Evolutionary conservation across 495 filamentous ascomycete species (phyloP).

Genomic region (Penicillium cosmopolitanum): DNA sequence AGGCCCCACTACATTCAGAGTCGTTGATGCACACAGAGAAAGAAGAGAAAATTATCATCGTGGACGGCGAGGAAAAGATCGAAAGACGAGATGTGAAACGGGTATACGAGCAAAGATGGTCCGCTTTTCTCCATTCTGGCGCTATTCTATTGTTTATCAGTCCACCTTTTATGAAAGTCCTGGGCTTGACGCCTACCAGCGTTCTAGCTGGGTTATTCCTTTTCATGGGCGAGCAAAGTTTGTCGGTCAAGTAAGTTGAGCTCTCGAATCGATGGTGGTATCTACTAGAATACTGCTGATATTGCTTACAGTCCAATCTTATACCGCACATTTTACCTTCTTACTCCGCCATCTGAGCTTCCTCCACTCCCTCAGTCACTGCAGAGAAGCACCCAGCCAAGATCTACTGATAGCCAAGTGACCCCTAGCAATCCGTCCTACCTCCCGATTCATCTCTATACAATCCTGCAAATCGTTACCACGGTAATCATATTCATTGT

Average conservation of each 20-base stretch:
- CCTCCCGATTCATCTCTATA: constrained; percentile 65
- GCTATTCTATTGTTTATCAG: constrained; percentile 65
- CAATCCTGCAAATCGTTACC: constrained; percentile 60
- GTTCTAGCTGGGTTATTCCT: constrained; percentile 71
- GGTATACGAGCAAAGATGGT: constrained; percentile 74
- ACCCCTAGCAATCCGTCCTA: constrained; percentile 43
- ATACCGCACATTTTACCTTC: constrained; percentile 63
- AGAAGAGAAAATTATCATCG: constrained; percentile 40
- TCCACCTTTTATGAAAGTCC: constrained; percentile 69
- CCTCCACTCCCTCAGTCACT: constrained; percentile 57
- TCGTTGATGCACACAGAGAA: constrained; percentile 61
- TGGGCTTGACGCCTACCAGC: constrained; percentile 69
- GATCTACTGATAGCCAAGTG: constrained; percentile 8
- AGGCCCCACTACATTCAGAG: constrained; percentile 72
- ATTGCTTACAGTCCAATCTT: constrained; percentile 55
- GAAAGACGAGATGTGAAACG: constrained; percentile 46
- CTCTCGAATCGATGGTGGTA: not conserved
- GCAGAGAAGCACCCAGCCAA: constrained; percentile 10
- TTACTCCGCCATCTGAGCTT: constrained; percentile 67
- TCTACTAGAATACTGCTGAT: not conserved
- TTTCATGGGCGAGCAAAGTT: constrained; percentile 74
- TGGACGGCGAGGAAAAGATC: constrained; percentile 44
- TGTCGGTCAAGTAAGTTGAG: constrained; percentile 61
- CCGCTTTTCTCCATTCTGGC: constrained; percentile 62
- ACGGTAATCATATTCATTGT: constrained; percentile 66